phyloP scores from a whole-genome alignment of 1,284 basidiomycete species.

The Sanghuangporus baumii region DNA sequence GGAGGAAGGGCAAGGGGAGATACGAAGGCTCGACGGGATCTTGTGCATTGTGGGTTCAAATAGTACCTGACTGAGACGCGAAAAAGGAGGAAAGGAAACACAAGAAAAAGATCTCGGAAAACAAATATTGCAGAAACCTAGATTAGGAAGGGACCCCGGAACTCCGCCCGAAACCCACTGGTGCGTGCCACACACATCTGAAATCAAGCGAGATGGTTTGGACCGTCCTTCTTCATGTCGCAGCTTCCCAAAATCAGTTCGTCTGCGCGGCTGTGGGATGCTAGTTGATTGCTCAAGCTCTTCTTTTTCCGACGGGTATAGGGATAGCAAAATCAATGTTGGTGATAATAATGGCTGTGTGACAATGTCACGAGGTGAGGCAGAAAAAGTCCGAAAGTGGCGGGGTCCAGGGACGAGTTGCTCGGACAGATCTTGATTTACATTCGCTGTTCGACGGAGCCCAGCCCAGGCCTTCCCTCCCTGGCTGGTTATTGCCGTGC shows the following conservation, averaged over 20 bases:
- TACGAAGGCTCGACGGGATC: constrained; percentile 10
- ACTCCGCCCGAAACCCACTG: not conserved
- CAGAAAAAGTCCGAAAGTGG: not conserved
- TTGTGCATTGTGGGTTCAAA: constrained; percentile 6
- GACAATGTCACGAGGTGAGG: not conserved
- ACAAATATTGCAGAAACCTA: not conserved
- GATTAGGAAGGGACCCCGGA: not conserved
- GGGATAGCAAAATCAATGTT: not conserved
- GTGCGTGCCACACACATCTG: not conserved
- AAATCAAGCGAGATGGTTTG: constrained; percentile 3
- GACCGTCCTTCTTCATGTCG: not conserved
- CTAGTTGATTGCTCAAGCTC: not conserved
- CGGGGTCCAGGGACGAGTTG: not conserved
- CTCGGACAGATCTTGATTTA: not conserved
- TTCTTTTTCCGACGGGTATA: not conserved
- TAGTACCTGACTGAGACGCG: constrained; percentile 5
- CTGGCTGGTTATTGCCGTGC: not conserved
- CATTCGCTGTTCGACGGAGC: not conserved
- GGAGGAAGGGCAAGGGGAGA: constrained; percentile 6
- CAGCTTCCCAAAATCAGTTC: not conserved
- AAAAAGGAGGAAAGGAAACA: not conserved
- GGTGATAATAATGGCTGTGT: not conserved
- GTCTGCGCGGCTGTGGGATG: not conserved
- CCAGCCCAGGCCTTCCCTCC: not conserved
- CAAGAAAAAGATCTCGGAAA: constrained; percentile 1